phyloP scores from a whole-genome alignment of 1,284 basidiomycete genomes.

The Polyporus tsugae region DNA sequence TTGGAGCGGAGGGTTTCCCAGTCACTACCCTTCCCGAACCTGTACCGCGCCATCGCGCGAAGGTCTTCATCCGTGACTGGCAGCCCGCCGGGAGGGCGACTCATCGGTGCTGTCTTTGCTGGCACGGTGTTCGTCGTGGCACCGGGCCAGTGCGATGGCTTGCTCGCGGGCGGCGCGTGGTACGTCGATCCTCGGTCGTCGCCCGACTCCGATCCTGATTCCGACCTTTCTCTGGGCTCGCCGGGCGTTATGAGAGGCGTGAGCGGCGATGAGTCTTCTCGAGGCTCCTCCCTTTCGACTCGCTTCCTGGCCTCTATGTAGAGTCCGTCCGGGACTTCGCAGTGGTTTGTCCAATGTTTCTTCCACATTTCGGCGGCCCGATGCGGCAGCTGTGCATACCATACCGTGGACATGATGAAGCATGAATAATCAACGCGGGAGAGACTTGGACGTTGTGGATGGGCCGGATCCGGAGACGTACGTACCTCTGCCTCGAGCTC shows the following conservation, averaged over 20 bases:
- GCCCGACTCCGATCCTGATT: not conserved
- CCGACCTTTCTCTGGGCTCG: not conserved
- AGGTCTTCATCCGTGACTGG: not conserved
- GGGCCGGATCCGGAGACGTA: no score
- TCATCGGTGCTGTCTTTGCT: not conserved
- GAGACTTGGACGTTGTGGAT: no score
- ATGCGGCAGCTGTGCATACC: not conserved
- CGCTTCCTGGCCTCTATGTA: conserved; percentile 9
- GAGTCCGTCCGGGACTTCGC: conserved; percentile 1
- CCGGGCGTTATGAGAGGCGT: not conserved
- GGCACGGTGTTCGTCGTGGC: no score
- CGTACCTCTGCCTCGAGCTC: conserved; percentile 12
- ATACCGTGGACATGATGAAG: not conserved
- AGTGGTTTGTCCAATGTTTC: not conserved
- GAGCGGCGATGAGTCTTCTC: not conserved
- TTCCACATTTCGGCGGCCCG: conserved; percentile 11
- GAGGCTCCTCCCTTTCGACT: not conserved
- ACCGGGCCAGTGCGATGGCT: not conserved
- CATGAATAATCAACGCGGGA: no score
- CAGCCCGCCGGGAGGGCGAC: not conserved
- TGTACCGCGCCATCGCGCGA: conserved; percentile 4
- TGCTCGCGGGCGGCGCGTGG: not conserved
- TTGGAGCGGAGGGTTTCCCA: not conserved
- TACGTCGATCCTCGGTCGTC: not conserved
- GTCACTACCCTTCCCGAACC: not conserved